Evolutionary conservation across 2,329 filamentous ascomycete species (phyloP), one percentile per base, ranked within the genome.

Genomic region (Pleurostoma richardsiae): DNA sequence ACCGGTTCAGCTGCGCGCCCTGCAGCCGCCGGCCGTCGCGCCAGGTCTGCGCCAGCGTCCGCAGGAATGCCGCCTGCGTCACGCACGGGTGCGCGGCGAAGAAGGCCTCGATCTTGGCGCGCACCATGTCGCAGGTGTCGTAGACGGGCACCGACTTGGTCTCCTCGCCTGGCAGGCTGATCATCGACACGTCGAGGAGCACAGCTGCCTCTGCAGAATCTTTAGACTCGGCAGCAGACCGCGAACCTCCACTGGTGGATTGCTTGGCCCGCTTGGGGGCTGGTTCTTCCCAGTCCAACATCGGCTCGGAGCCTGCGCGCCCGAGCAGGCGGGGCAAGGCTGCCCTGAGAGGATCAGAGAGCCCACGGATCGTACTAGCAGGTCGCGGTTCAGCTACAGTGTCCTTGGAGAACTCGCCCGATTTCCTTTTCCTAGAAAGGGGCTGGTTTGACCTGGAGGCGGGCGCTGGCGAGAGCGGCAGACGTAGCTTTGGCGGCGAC

Each of bases 101-200:
- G 51, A 76, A 67, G 3, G 68, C 69, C 40, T 66, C 68, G 58
- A 83, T 79, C 63, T 82, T 83, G 50, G 62, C 67, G 30, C 79
- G 72, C 29, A 83, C 57, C 46, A 77, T 74, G 56, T 83, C 75
- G 61, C 79, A 83, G 4, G 71, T 76, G 52, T 83, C 78, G 56
- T 67, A 82, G 7, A 82, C 62, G 0, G 60, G 56, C 4, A 82
- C 75, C 0, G 47, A 49, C 36, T 71, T 68, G 0, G 59, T 57
- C n/a, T 63, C 61, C 30, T 72, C 71, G 55, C 73, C 73, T 0
- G 62, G 56, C 0, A 82, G 65, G 6, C 58, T 36, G 31, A 81
- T 59, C 8, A 50, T 51, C 40, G 51, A 53, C 42, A 62, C 47
- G 43, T 59, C 57, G 28, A 58, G 19, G 19, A 19, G 19, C 19